These are phyloP conservation scores for Penicillium goetzii DNA, from an alignment of 495 filamentous ascomycete species.

Conservation along the genomic window DNA sequence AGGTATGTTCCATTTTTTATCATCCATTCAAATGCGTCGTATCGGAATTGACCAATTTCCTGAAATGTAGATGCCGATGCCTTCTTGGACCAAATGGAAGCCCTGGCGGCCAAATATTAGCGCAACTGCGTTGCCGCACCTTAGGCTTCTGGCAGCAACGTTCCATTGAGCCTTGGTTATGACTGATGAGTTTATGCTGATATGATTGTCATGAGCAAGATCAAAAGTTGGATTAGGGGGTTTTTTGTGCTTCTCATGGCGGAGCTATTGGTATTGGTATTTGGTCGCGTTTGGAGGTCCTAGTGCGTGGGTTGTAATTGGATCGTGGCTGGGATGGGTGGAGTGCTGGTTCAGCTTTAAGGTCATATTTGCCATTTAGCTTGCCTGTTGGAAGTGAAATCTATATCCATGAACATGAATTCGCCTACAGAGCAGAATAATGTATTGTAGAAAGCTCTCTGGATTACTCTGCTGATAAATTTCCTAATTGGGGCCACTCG, in stretches of 20 bases:
- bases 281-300: constrained; percentile 4
- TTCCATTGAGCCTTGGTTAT: constrained; percentile 14
- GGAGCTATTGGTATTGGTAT: constrained; percentile 7
- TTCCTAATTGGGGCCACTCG: constrained; percentile 4
- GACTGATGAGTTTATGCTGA: constrained; percentile 27
- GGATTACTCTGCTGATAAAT: constrained; percentile 2
- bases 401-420: not conserved
- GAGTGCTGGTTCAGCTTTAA: not conserved
- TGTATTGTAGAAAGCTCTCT: not conserved
- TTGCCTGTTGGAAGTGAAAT: not conserved
- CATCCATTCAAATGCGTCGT: not conserved
- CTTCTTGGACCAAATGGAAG: constrained; percentile 36
- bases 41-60: not conserved
- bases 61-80: constrained; percentile 40
- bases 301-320: not conserved
- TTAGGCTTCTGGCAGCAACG: not conserved
- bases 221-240: constrained; percentile 17
- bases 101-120: constrained; percentile 18
- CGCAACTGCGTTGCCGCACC: not conserved
- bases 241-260: constrained; percentile 5
- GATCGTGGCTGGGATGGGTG: constrained; percentile 1
- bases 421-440: not conserved
- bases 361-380: not conserved
- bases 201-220: constrained; percentile 29
- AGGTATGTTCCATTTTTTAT: constrained; percentile 30